Evolutionary conservation across 768 basidiomycete genomes (phyloP).

Genomic region (Tephrocybe sp.): DNA sequence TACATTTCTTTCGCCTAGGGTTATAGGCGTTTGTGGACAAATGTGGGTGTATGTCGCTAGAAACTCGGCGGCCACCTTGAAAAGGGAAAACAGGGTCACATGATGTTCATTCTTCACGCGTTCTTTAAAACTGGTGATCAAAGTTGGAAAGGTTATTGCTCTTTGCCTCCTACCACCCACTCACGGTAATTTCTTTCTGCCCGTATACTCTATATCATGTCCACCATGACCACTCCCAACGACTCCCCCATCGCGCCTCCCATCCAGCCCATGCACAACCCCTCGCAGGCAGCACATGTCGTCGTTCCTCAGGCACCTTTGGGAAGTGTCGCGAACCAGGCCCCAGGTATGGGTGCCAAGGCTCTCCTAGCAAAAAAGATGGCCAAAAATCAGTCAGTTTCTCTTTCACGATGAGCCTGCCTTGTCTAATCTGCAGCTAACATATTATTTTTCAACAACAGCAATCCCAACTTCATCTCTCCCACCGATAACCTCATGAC

Average conservation of each 20-base stretch:
- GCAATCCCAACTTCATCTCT: conserved; percentile 87
- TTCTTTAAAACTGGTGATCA: conserved; percentile 7
- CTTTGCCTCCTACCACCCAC: neutral
- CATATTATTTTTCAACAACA: conserved; percentile 25
- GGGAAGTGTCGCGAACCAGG: conserved; percentile 61
- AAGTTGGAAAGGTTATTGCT: conserved; percentile 2
- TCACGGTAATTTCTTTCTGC: conserved; percentile 1
- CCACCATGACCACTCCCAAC: conserved; percentile 60
- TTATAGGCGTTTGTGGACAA: too few relatives aligned
- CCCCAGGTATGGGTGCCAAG: conserved; percentile 81
- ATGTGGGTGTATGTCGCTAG: conserved; percentile 2
- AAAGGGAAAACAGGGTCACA: conserved; percentile 15
- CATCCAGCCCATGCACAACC: conserved; percentile 86
- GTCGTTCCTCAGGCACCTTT: conserved; percentile 80
- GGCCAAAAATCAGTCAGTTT: conserved; percentile 80
- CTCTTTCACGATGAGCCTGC: neutral
- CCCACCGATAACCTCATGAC: conserved; percentile 96
- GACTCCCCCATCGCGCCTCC: conserved; percentile 63
- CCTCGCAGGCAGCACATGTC: conserved; percentile 74
- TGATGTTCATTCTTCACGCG: conserved; percentile 15
- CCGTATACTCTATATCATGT: conserved; percentile 30
- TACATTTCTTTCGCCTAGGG: too few relatives aligned
- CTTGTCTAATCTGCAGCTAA: conserved; percentile 11
- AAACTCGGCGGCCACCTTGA: neutral
- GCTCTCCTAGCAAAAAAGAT: conserved; percentile 92